These are phyloP conservation scores for Jimgerdemannia lactiflua DNA, from an alignment of 192 early-diverging fungal genomes.

Conservation along the genomic window DNA sequence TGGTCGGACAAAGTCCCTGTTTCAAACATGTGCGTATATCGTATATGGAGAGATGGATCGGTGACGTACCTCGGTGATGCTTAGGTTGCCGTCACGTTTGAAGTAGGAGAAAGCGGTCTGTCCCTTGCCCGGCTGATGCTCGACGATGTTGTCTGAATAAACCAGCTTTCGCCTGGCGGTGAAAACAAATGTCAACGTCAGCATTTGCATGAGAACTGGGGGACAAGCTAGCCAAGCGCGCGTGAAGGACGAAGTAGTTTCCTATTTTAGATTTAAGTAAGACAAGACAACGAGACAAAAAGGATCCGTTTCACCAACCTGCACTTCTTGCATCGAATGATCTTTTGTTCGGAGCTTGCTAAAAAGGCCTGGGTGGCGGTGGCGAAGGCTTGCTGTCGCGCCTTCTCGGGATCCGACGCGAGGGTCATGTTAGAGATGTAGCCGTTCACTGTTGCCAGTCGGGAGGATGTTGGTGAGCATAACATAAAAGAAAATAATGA, in stretches of 20 bases:
- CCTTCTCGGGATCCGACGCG: constrained; percentile 46
- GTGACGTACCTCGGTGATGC: constrained; percentile 20
- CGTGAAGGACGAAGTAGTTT: no score
- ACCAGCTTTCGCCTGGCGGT: constrained; percentile 52
- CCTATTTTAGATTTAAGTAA: no score
- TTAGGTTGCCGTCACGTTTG: constrained; percentile 58
- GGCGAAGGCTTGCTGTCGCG: constrained; percentile 6
- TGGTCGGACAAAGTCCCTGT: no score
- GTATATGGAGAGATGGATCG: no score
- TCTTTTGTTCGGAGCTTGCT: constrained; percentile 1
- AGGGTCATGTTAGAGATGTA: constrained; percentile 53
- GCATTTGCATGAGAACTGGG: no score
- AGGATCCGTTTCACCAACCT: no score
- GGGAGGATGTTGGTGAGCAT: no score
- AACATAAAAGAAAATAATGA: no score
- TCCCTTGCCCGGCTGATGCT: constrained; percentile 70
- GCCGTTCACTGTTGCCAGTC: constrained; percentile 55
- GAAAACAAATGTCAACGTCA: no score
- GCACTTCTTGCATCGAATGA: constrained; percentile 52
- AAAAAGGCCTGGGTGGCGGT: constrained; percentile 25
- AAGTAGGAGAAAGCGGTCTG: constrained; percentile 70
- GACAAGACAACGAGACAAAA: constrained; percentile 2
- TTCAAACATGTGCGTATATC: no score
- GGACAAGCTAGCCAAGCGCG: no score
- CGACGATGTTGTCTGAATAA: constrained; percentile 57